Percentiles rank a stretch among this genome's conserved stretches.
Conservation (phyloP, 768 basidiomycete genomes). For the Mrakia frigida region DNA sequence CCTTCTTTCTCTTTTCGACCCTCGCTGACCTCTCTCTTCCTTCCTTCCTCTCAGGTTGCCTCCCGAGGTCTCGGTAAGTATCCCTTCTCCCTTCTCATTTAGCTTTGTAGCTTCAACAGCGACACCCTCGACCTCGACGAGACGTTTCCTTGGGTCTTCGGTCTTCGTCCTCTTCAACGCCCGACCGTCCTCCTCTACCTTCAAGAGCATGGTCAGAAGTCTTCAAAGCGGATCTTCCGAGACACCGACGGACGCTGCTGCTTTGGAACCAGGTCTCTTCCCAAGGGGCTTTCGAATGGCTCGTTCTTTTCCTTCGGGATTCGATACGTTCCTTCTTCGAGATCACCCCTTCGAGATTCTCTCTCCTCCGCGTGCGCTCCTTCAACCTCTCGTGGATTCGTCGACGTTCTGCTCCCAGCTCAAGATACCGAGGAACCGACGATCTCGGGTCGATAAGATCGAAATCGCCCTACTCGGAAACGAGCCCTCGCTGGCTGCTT, state of each 20-base stretch:
- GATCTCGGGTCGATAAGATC: slow-evolving; percentile 3
- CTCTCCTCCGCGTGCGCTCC: neutral
- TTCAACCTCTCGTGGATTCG: slow-evolving; percentile 15
- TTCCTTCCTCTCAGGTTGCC: slow-evolving; percentile 54
- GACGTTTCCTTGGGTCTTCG: neutral
- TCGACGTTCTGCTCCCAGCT: slow-evolving; percentile 18
- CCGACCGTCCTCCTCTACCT: slow-evolving; percentile 12
- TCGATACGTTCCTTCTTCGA: neutral
- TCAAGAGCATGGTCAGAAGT: slow-evolving; percentile 18
- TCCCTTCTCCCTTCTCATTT: slow-evolving; percentile 24
- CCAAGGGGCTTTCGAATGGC: neutral
- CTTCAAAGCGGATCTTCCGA: slow-evolving; percentile 1
- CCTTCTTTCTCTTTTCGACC: neutral
- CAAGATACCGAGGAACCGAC: slow-evolving; percentile 9
- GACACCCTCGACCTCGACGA: neutral
- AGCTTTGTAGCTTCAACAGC: neutral
- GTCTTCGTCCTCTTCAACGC: neutral
- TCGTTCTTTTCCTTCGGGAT: neutral
- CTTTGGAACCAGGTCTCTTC: neutral
- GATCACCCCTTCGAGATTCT: neutral
- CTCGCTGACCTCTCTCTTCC: neutral
- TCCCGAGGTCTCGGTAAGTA: slow-evolving; percentile 99
- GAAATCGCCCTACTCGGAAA: neutral
- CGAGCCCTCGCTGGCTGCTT: neutral
- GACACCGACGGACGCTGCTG: slow-evolving; percentile 18